Evolutionary conservation across 2,329 filamentous ascomycete species (phyloP).

Genomic region (Ceratocystis harringtonii): DNA sequence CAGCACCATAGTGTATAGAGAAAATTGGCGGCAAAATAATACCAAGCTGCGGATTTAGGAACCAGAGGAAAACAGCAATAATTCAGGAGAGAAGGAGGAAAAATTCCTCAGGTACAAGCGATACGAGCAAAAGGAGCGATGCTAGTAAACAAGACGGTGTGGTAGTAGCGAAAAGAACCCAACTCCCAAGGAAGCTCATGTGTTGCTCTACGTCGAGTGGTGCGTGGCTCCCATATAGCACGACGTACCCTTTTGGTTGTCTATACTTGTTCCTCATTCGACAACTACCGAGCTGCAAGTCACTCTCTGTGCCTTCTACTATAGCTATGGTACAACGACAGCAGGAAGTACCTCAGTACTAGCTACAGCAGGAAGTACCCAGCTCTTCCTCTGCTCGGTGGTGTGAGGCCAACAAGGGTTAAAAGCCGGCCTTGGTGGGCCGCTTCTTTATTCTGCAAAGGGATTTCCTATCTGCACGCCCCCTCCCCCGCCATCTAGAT

Average conservation of each 20-base stretch:
- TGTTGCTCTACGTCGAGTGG: no score
- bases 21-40: not conserved
- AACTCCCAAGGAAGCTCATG: no score
- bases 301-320: not conserved
- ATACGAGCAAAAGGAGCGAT: not conserved
- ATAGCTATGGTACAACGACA: not conserved
- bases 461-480: not conserved
- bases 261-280: not conserved
- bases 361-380: not conserved
- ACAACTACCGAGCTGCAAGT: slow-evolving; percentile 6
- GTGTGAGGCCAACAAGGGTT: not conserved
- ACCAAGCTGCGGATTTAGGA: not conserved
- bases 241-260: not conserved
- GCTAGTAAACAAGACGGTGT: no score
- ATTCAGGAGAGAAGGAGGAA: not conserved
- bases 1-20: not conserved
- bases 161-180: no score
- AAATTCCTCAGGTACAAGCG: not conserved
- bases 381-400: not conserved
- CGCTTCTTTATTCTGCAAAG: not conserved
- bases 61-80: not conserved
- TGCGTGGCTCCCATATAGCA: not conserved
- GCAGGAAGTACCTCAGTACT: not conserved
- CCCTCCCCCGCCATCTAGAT: not conserved
- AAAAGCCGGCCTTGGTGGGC: not conserved